Evolutionary conservation across 495 filamentous ascomycete genomes (phyloP), one percentile per base, ranked within the genome.

Genomic region (Letharia columbiana): DNA sequence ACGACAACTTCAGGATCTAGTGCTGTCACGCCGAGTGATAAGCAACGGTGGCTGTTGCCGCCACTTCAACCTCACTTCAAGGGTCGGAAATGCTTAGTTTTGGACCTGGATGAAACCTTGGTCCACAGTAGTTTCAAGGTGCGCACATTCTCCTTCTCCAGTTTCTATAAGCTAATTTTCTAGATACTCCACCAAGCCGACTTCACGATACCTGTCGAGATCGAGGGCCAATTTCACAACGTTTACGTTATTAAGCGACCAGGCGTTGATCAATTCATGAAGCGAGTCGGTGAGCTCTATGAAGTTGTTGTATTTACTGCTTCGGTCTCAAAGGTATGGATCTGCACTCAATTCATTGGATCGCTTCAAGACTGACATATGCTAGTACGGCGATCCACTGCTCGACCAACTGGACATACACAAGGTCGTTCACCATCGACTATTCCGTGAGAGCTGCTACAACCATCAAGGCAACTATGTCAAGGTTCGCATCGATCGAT

Each of bases 111-210:
- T 69, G 94, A 99, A 75, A 99, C 95, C n/a, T 78, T 99, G 45
- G 94, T 99, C 31, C 94, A 99, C 77, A 98, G 94, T 75, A 98
- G 94, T 71, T 99, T 99, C 77, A 99, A 99, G 87, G 94, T 96
- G 77, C 71, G 75, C 40, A 44, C 15, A 65, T 50, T 45, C 31
- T 50, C 56, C 20, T 54, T 41, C 52, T 60, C 7, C 23, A 61
- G 23, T 61, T 39, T 33, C 4, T 23, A 33, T 40, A 23, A 47
- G 23, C 76, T 73, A 71, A 80, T 68, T 67, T 50, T 62, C 28
- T 69, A 98, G 94, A 92, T 98, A 69, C 84, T 99, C 56, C 91
- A 98, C 69, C 93, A 97, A 79, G 95, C 94, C 56, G 94, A 99
- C 78, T 97, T 99, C 72, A 99, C 95, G 17, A 98, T 99, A 74